These are phyloP conservation scores for Triglochin maritima DNA, from an alignment of 106 monocot genomes.

Conservation along the genomic window DNA sequence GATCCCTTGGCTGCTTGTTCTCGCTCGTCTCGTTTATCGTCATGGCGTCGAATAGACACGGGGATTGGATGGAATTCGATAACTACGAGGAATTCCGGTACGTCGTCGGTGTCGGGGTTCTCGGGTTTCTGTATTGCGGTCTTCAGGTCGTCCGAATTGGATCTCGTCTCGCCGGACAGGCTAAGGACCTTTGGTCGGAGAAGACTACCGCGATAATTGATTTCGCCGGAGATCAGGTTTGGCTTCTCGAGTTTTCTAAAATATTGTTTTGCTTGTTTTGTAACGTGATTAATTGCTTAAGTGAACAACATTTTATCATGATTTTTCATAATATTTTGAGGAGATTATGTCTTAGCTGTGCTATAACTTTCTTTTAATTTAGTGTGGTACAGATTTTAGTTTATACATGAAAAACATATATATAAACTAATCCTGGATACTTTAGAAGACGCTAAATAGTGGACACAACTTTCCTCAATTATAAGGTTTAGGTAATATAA, in stretches of 20 bases:
- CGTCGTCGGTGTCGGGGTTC: constrained; percentile 34
- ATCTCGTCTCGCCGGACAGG: constrained; percentile 18
- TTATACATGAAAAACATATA: too few relatives aligned
- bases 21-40: constrained; percentile 41
- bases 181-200: constrained; percentile 26
- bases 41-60: constrained; percentile 76
- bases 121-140: constrained; percentile 51
- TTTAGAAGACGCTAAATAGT: too few relatives aligned
- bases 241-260: neutral
- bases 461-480: too few relatives aligned
- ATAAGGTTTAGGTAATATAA: too few relatives aligned
- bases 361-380: too few relatives aligned
- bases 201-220: constrained; percentile 20
- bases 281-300: too few relatives aligned
- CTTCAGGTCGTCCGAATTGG: constrained; percentile 33
- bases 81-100: constrained; percentile 84
- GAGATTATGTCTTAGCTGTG: too few relatives aligned
- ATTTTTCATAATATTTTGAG: too few relatives aligned
- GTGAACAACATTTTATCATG: too few relatives aligned
- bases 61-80: constrained; percentile 69
- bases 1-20: constrained; percentile 34
- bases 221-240: constrained; percentile 82
- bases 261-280: too few relatives aligned
- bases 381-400: too few relatives aligned
- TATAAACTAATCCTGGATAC: too few relatives aligned